Evolutionary conservation across 441 rosid genomes (phyloP).

Genomic region (Arabidopsis lyrata): DNA sequence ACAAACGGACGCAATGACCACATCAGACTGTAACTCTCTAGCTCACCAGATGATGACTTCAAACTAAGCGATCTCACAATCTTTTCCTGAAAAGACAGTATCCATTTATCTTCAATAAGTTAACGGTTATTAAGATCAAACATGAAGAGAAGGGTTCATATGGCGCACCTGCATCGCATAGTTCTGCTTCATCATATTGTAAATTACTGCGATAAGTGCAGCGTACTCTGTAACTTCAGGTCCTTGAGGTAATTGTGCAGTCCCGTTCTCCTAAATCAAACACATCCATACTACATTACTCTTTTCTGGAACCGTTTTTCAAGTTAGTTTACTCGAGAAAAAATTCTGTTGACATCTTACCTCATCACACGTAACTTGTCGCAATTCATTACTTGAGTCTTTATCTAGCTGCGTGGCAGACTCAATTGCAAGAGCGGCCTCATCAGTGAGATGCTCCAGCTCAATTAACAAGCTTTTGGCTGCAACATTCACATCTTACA

Average conservation of each 20-base stretch:
- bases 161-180: slow-evolving; percentile 73
- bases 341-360: slow-evolving; percentile 41
- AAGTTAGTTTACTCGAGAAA: background rate
- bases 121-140: background rate
- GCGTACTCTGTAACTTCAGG: slow-evolving; percentile 57
- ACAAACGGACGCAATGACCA: slow-evolving; percentile 86
- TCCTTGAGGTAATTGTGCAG: slow-evolving; percentile 39
- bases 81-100: slow-evolving; percentile 60
- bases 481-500: slow-evolving; percentile 43
- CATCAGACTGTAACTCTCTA: slow-evolving; percentile 75
- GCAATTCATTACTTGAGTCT: slow-evolving; percentile 42
- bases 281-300: slow-evolving; percentile 12
- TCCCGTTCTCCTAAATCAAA: slow-evolving; percentile 47
- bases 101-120: slow-evolving; percentile 2
- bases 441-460: slow-evolving; percentile 58
- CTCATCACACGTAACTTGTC: slow-evolving; percentile 46
- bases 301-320: background rate
- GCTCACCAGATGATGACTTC: slow-evolving; percentile 61
- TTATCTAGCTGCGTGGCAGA: slow-evolving; percentile 45
- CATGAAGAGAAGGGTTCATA: background rate
- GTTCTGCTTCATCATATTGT: slow-evolving; percentile 79
- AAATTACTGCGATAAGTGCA: slow-evolving; percentile 61
- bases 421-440: slow-evolving; percentile 50
- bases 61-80: slow-evolving; percentile 68
- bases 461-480: slow-evolving; percentile 63